Percentiles rank a stretch among this genome's conserved stretches.
These are phyloP conservation scores for Phytophthora aleatoria DNA, from an alignment of 352 stramenopile genomes.

Conservation along the genomic window DNA sequence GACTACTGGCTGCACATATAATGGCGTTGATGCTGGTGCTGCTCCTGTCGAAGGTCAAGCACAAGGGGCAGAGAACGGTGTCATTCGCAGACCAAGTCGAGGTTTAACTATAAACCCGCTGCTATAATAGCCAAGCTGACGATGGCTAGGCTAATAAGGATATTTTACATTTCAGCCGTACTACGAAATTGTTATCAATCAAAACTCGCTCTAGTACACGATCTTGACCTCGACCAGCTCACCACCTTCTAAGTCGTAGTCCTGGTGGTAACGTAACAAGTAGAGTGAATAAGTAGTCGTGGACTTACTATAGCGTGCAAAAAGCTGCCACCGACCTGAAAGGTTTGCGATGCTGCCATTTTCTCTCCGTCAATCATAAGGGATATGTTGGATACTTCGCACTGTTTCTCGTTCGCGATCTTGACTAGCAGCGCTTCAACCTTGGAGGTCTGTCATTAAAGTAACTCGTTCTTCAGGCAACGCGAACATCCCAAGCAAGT, in stretches of 20 bases:
- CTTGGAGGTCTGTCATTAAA: conserved; percentile 38
- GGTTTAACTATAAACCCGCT: background rate
- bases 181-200: conserved; percentile 6
- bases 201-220: conserved; percentile 18
- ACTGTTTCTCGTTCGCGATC: conserved; percentile 31
- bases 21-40: conserved; percentile 45
- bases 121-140: too few species aligned
- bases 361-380: conserved; percentile 59
- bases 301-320: background rate
- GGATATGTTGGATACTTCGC: conserved; percentile 31
- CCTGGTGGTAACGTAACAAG: conserved; percentile 28
- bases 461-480: background rate
- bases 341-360: conserved; percentile 46
- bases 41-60: conserved; percentile 55
- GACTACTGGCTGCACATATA: conserved; percentile 58
- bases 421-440: conserved; percentile 49
- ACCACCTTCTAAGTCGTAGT: conserved; percentile 71
- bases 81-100: conserved; percentile 12
- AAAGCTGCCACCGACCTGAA: conserved; percentile 40
- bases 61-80: conserved; percentile 14
- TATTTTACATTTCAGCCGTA: conserved; percentile 29
- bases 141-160: conserved; percentile 5
- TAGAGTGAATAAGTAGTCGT: conserved; percentile 2
- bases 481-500: background rate
- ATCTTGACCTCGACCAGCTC: conserved; percentile 74